These are phyloP conservation scores for Leccinum ochraceum DNA, from an alignment of 768 basidiomycete species.

Conservation along the genomic window DNA sequence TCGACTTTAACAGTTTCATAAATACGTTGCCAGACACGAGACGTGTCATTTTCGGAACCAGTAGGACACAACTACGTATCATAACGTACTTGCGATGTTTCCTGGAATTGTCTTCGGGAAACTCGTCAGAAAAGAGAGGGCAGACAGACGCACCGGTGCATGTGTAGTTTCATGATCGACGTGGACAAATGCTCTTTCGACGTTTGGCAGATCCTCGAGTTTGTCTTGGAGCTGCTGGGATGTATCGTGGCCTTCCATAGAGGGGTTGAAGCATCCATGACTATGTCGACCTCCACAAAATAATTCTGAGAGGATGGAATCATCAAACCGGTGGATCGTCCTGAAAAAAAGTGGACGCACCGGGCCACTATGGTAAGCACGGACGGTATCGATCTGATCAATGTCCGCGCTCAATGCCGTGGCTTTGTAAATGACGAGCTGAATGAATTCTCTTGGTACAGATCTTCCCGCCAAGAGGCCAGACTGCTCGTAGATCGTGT, in stretches of 20 bases:
- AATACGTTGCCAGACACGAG: background rate
- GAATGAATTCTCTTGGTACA: slow-evolving; percentile 89
- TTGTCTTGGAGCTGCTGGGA: slow-evolving; percentile 86
- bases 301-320: slow-evolving; percentile 57
- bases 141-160: slow-evolving; percentile 45
- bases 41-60: background rate
- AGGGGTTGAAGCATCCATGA: slow-evolving; percentile 87
- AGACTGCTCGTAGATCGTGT: slow-evolving; percentile 80
- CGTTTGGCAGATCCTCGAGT: slow-evolving; percentile 85
- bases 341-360: slow-evolving; percentile 37
- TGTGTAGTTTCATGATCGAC: slow-evolving; percentile 95
- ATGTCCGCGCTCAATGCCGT: slow-evolving; percentile 89
- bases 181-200: slow-evolving; percentile 92
- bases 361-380: slow-evolving; percentile 90
- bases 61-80: background rate
- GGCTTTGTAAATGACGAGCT: slow-evolving; percentile 87
- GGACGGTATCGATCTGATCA: slow-evolving; percentile 84
- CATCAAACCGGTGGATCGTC: background rate
- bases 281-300: slow-evolving; percentile 94
- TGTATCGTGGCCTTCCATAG: slow-evolving; percentile 88
- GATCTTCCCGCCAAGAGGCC: slow-evolving; percentile 88
- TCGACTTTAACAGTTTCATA: too few species aligned
- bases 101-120: slow-evolving; percentile 31
- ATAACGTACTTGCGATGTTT: slow-evolving; percentile 43
- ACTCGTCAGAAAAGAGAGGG: background rate